Evolutionary conservation across 345 rosid species (phyloP), one percentile per base, ranked within the genome.

Genomic region (Punica granatum): DNA sequence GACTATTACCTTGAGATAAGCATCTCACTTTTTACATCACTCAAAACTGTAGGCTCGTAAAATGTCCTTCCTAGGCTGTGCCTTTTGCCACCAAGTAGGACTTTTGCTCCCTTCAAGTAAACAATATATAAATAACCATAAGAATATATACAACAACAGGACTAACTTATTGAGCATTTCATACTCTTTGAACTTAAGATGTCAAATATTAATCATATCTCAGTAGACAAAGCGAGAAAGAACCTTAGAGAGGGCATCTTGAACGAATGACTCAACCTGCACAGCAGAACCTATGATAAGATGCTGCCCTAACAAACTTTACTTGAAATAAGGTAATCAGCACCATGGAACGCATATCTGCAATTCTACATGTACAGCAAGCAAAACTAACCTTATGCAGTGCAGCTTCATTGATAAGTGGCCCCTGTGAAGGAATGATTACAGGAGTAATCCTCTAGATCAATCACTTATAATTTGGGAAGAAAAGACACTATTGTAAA

Each of bases 351-450:
- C 11, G 41, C 11, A 37, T n/a, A n/a, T n/a, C n/a, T 51, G 58
- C 28, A 51, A 19, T 5, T 54, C 3, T 9, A 9, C 31, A 54
- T 35, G 10, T 59, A 14, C 19, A 35, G 48, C 62, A 72, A 59
- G 72, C 32, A 76, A 56, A 72, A 28, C 77, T 51, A 67, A 91
- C 98, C 98, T 94, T 94, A 46, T 89, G 75, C 43, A 94, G 69
- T 53, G 93, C 98, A 76, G 97, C 91, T 79, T 88, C 92, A 80
- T 91, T 94, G 72, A 94, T 94, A 70, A 94, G 86, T 35, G 98
- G 98, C 69, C 99, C 99, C 99, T 94, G 88, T 59, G 37, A 69
- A 31, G 66, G 73, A 69, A 23, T 15, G 46, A 77, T 34, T 23
- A 49, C 31, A 64, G 58, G 3, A 69, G 56, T 66, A 34, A 63